Conservation (phyloP, 2,329 filamentous ascomycete genomes). For the Neospermospora avenae region DNA sequence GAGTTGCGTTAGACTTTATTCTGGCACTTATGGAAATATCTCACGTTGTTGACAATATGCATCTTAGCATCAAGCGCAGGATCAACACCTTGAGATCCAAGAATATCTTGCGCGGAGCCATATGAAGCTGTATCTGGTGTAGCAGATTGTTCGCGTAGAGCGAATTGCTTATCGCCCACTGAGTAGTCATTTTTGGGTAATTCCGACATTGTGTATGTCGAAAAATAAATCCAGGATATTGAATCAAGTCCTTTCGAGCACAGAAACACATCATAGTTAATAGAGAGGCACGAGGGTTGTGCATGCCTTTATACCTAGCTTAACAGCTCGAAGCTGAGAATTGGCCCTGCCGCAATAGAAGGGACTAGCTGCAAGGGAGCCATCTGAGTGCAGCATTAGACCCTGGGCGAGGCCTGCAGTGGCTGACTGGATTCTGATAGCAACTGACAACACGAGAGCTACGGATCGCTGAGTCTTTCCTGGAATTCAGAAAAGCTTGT, state of each 20-base stretch:
- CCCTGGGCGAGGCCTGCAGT: not conserved
- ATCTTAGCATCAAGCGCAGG: constrained; percentile 64
- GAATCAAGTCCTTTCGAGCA: too few species aligned
- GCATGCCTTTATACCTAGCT: constrained; percentile 3
- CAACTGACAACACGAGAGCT: not conserved
- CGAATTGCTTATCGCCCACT: constrained; percentile 16
- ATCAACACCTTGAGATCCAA: constrained; percentile 56
- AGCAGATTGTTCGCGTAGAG: constrained; percentile 8
- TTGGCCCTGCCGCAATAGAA: not conserved
- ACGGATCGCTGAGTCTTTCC: not conserved
- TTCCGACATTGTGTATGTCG: constrained; percentile 10
- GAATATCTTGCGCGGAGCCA: constrained; percentile 43
- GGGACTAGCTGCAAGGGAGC: not conserved
- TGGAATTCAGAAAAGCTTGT: too few species aligned
- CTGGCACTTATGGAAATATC: constrained; percentile 24
- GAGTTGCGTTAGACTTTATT: not conserved
- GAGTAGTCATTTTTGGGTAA: constrained; percentile 5
- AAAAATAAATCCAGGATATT: not conserved
- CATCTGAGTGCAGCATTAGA: not conserved
- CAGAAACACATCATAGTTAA: not conserved
- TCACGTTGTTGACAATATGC: constrained; percentile 65
- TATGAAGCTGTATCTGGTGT: constrained; percentile 11
- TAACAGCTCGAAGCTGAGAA: not conserved
- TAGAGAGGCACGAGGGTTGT: not conserved
- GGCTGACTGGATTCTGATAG: not conserved